Base-by-base conservation (phyloP, 1,139 yeast genomes). In the Wickerhamomyces sp. region DNA sequence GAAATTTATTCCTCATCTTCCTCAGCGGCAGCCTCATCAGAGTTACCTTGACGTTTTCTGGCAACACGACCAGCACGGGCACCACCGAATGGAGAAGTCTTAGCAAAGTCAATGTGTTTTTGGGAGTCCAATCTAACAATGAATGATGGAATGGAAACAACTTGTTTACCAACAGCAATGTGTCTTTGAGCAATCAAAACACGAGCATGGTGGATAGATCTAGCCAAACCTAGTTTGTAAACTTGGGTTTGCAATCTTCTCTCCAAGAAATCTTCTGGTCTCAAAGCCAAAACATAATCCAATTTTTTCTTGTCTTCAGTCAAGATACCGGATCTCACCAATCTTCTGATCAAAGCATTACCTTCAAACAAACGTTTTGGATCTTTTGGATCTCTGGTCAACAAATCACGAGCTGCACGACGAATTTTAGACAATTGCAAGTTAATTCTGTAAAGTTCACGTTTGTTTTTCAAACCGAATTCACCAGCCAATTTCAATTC, bases 161-260 rank as follows among this genome's bases (percentile, higher is more conserved):
- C 79, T 78, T 91, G 99, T 85, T 91, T 91, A 75, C 99, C 99
- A 69, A 91, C 99, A 64, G 97, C 95, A 70, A 91, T 91, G 82
- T 91, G 98, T 81, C 96, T 87, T 79, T 91, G 98, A 59, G 93
- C 68, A 66, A 91, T 91, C 74, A 91, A 84, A 57, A 91, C 95
- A 82, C 99, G 91, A 57, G 99, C 98, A 78, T 91, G 99, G 83
- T 91, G 99, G 65, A 91, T 86, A 61, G 97, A 89, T 78, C 93
- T 91, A 65, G 99, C 99, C 68, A 93, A 83, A 68, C 99, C 99
- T 61, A 88, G 84, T 81, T 91, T 91, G 96, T 91, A 91, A 57
- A 91, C 99, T 78, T 91, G 99, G 68, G 99, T 93, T 80, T 91
- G 99, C 70, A 91, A 83, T 80, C 99, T 87, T 83, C 98, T 89